phyloP scores from a whole-genome alignment of 2,329 filamentous ascomycete species.

The Fusarium annulatum region DNA sequence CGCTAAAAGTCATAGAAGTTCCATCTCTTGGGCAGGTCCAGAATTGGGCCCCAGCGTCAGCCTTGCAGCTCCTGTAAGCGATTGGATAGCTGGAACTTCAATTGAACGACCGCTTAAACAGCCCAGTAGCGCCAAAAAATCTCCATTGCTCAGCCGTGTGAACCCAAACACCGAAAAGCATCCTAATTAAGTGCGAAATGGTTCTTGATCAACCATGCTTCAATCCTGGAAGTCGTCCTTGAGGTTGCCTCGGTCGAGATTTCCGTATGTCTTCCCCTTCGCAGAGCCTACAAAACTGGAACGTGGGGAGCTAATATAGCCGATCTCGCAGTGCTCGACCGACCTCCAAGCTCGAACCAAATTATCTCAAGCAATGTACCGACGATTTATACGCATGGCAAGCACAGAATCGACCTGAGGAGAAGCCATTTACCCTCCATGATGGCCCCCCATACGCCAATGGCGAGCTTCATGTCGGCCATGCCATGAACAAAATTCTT shows the following conservation, averaged over 20 bases:
- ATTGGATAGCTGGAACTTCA: conserved; percentile 7
- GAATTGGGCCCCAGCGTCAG: conserved; percentile 24
- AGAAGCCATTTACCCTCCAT: conserved; percentile 81
- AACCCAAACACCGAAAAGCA: conserved; percentile 5
- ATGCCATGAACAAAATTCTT: conserved; percentile 95
- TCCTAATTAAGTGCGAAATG: conserved; percentile 43
- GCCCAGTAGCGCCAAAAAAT: conserved; percentile 36
- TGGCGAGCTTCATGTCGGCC: conserved; percentile 88
- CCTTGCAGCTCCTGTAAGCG: conserved; percentile 41
- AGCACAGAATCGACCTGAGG: conserved; percentile 63
- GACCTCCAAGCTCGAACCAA: conserved; percentile 59
- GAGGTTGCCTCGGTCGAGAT: conserved; percentile 78
- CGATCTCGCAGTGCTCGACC: conserved; percentile 60
- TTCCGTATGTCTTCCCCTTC: conserved; percentile 65
- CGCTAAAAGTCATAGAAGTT: conserved; percentile 26
- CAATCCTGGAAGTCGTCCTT: conserved; percentile 80
- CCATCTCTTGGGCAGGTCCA: background rate
- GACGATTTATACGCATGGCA: conserved; percentile 95
- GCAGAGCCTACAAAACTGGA: background rate
- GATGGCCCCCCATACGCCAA: conserved; percentile 99
- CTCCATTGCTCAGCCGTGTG: conserved; percentile 35
- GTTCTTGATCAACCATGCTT: conserved; percentile 50
- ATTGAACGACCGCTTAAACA: conserved; percentile 16
- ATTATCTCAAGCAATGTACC: conserved; percentile 80
- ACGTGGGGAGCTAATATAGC: conserved; percentile 32